phyloP scores from a whole-genome alignment of 106 monocot genomes.

The Chionographis japonica region DNA sequence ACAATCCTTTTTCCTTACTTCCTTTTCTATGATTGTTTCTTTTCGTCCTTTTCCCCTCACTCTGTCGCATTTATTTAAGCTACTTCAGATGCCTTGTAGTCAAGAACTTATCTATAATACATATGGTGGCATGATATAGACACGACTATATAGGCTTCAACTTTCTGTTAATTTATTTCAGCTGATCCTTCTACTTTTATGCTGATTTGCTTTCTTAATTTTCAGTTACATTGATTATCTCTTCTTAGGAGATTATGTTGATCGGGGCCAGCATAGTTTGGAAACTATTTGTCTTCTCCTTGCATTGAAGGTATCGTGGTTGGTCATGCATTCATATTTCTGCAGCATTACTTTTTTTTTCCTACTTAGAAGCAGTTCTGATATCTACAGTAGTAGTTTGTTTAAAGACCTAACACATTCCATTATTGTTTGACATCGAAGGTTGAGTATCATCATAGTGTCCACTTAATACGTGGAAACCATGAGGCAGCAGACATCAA shows the following conservation, averaged over 20 bases:
- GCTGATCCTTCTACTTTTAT: slow-evolving; percentile 9
- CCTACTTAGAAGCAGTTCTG: not conserved
- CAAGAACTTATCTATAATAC: too few species aligned
- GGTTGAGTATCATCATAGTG: slow-evolving; percentile 93
- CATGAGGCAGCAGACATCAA: slow-evolving; percentile 99
- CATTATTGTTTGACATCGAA: slow-evolving; percentile 17
- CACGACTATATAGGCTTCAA: too few species aligned
- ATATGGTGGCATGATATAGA: too few species aligned
- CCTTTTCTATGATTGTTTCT: too few species aligned
- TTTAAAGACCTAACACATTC: not conserved
- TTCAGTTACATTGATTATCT: slow-evolving; percentile 99
- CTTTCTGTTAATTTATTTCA: not conserved
- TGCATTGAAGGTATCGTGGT: slow-evolving; percentile 75
- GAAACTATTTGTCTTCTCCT: slow-evolving; percentile 95
- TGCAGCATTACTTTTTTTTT: not conserved
- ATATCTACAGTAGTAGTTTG: not conserved
- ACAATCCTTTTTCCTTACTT: too few species aligned
- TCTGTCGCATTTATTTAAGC: too few species aligned
- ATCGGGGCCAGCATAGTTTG: slow-evolving; percentile 98
- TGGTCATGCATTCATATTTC: not conserved
- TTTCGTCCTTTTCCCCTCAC: too few species aligned
- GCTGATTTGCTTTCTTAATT: slow-evolving; percentile 22
- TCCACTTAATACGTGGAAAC: slow-evolving; percentile 97
- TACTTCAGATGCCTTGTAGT: too few species aligned
- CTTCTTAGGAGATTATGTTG: slow-evolving; percentile 99